Evolutionary conservation across 106 monocot species (phyloP).

Genomic region (Dendrobium huoshanense): DNA sequence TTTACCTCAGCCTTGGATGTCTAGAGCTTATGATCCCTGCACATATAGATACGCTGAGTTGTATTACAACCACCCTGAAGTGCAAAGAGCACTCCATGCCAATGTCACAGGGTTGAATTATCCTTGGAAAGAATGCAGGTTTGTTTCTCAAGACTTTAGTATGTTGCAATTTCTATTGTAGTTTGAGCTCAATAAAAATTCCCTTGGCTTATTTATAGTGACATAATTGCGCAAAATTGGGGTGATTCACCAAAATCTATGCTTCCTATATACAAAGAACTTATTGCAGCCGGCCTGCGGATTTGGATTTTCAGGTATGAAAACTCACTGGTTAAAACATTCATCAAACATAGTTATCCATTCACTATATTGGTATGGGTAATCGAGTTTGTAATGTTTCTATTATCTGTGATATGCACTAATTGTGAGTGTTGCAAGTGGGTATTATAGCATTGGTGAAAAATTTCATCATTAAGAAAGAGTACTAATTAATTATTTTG

Average conservation of each 20-base stretch:
- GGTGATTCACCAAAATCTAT: slow-evolving; percentile 79
- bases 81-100: slow-evolving; percentile 79
- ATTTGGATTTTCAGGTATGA: slow-evolving; percentile 91
- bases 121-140: slow-evolving; percentile 93
- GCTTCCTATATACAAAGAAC: slow-evolving; percentile 91
- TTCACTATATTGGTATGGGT: neutral
- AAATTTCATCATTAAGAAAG: neutral
- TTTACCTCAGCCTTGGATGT: slow-evolving; percentile 76
- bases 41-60: slow-evolving; percentile 47
- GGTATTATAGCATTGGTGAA: neutral
- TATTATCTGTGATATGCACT: neutral
- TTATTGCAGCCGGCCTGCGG: slow-evolving; percentile 69
- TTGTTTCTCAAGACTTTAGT: neutral
- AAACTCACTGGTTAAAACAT: neutral
- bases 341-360: neutral
- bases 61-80: slow-evolving; percentile 82
- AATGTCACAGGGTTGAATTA: slow-evolving; percentile 69
- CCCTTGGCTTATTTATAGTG: slow-evolving; percentile 19
- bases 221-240: slow-evolving; percentile 63
- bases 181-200: neutral
- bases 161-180: neutral
- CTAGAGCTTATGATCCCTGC: slow-evolving; percentile 89
- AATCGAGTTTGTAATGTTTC: neutral
- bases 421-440: neutral
- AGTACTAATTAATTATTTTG: neutral